Conservation (phyloP, 2,329 filamentous ascomycete species). For the Pyrenophora tritici-repentis region DNA sequence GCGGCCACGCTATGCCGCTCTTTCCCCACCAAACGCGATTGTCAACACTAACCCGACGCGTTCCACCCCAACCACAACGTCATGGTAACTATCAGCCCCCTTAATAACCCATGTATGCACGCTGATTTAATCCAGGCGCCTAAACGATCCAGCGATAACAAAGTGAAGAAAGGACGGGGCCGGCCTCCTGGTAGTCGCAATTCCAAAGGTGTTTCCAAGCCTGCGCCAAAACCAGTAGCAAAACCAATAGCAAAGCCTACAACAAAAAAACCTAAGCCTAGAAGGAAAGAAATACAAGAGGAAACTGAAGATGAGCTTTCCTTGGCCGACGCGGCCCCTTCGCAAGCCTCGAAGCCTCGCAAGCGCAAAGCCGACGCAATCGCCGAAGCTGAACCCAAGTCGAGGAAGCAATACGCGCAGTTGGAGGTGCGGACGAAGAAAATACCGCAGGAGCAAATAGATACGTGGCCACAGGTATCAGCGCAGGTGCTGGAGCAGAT, state of each 20-base stretch:
- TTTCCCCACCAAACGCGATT: conserved; percentile 12
- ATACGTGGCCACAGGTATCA: conserved; percentile 61
- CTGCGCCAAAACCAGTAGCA: conserved; percentile 15
- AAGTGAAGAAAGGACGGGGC: conserved; percentile 28
- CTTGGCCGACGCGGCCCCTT: neutral
- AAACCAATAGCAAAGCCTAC: too few species aligned
- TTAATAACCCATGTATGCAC: neutral
- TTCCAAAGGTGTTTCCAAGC: conserved; percentile 19
- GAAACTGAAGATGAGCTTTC: conserved; percentile 21
- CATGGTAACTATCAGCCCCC: conserved; percentile 31
- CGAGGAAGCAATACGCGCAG: conserved; percentile 36
- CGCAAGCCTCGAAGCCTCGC: conserved; percentile 13
- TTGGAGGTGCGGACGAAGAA: conserved; percentile 43
- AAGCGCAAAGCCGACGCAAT: conserved; percentile 35
- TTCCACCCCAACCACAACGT: conserved; percentile 27
- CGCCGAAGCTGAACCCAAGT: conserved; percentile 19
- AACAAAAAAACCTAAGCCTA: conserved; percentile 13
- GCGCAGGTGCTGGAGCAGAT: conserved; percentile 61
- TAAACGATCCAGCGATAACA: conserved; percentile 19
- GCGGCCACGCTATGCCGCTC: conserved; percentile 7
- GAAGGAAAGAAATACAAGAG: conserved; percentile 18
- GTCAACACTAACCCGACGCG: conserved; percentile 20
- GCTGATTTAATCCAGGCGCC: conserved; percentile 32
- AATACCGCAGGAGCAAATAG: conserved; percentile 46
- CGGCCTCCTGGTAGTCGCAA: conserved; percentile 33